Conservation (phyloP, 1,284 basidiomycete species). For the Leccinum griseonigrum region DNA sequence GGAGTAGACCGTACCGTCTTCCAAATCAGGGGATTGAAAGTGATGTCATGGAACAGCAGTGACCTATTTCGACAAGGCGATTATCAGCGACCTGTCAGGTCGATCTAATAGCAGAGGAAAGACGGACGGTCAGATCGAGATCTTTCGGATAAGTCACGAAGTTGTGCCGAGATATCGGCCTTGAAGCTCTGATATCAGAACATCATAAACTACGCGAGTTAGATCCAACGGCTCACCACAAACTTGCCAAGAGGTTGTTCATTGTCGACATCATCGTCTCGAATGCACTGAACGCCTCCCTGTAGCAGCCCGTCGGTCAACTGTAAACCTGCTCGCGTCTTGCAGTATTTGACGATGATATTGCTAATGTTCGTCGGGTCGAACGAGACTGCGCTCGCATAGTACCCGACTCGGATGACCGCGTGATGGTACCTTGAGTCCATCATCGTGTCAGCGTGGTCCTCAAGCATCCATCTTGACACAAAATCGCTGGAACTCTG, state of each 20-base stretch:
- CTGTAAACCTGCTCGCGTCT: not conserved
- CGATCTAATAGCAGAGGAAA: not conserved
- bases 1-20: conserved; percentile 9
- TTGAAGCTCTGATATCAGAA: not conserved
- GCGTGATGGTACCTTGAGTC: not conserved
- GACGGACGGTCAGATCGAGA: not conserved
- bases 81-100: not conserved
- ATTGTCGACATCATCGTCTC: not conserved
- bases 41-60: conserved; percentile 1
- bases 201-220: not conserved
- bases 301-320: not conserved
- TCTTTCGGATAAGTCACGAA: not conserved
- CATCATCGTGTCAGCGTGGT: not conserved
- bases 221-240: not conserved
- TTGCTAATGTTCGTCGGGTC: not conserved
- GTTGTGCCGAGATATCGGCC: not conserved
- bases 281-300: not conserved
- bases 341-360: not conserved
- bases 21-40: conserved; percentile 5
- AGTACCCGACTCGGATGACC: not conserved
- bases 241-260: not conserved
- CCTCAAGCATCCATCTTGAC: not conserved
- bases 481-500: not conserved
- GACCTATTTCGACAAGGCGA: conserved; percentile 1
- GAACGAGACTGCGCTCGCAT: not conserved